Evolutionary conservation across 345 rosid genomes (phyloP).

Genomic region (Diplotaxis tenuifolia): DNA sequence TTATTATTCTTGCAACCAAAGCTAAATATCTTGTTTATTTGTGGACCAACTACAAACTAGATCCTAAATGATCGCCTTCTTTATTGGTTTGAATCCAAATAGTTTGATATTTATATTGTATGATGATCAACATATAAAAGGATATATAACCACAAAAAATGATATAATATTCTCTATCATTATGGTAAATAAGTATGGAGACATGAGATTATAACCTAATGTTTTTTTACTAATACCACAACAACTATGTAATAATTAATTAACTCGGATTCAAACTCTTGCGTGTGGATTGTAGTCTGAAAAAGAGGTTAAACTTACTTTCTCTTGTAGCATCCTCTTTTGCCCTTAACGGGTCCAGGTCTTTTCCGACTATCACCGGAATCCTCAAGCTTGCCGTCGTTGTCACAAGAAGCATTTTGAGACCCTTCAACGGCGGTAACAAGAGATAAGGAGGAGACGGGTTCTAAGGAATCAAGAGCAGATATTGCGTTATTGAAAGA

Average conservation of each 20-base stretch:
- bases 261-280: not conserved
- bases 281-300: not conserved
- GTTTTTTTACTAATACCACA: not conserved
- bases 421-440: conserved; percentile 24
- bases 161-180: not conserved
- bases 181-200: not conserved
- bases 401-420: conserved; percentile 36
- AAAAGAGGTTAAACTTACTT: conserved; percentile 43
- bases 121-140: not conserved
- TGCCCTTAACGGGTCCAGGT: conserved; percentile 37
- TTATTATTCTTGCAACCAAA: conserved; percentile 9
- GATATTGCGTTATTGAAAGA: conserved; percentile 48
- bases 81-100: not conserved
- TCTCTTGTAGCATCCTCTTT: conserved; percentile 81
- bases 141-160: not conserved
- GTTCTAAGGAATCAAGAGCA: conserved; percentile 27
- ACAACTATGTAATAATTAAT: not conserved
- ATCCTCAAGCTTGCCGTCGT: conserved; percentile 48
- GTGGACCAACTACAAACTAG: conserved; percentile 7
- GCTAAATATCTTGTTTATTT: not conserved
- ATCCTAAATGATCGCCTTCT: not conserved
- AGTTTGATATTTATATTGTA: not conserved
- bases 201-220: not conserved
- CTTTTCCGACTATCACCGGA: conserved; percentile 60
- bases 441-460: conserved; percentile 23